phyloP scores from a whole-genome alignment of 805 yeast genomes.

The Cyberlindnera japonica region DNA sequence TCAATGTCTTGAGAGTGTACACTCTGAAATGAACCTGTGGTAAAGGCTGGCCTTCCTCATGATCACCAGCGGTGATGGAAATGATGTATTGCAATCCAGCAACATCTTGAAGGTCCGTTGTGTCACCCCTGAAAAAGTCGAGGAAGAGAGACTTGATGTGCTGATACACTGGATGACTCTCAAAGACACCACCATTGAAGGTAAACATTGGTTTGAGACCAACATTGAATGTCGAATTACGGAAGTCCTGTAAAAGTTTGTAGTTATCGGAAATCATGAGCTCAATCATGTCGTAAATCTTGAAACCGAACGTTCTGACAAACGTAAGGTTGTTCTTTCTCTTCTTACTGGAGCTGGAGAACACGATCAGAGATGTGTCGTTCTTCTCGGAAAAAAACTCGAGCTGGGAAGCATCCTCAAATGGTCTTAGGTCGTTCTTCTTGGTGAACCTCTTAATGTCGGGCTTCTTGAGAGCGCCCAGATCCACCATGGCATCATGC shows the following conservation, averaged over 20 bases:
- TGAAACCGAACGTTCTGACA: constrained; percentile 84
- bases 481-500: constrained; percentile 86
- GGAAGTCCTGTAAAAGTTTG: constrained; percentile 78
- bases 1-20: constrained; percentile 76
- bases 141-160: constrained; percentile 85
- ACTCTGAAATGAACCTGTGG: constrained; percentile 90
- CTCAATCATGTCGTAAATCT: constrained; percentile 92
- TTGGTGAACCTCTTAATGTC: constrained; percentile 79
- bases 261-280: constrained; percentile 63
- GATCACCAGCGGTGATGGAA: constrained; percentile 72
- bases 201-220: constrained; percentile 94
- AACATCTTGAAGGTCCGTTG: constrained; percentile 79
- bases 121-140: constrained; percentile 88
- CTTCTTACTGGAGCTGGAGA: constrained; percentile 80
- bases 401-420: constrained; percentile 79
- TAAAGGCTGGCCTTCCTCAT: constrained; percentile 61
- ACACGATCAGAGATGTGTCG: constrained; percentile 80
- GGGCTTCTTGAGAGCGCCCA: constrained; percentile 89
- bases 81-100: constrained; percentile 93
- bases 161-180: constrained; percentile 77
- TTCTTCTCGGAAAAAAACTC: constrained; percentile 96
- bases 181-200: constrained; percentile 91
- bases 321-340: constrained; percentile 90
- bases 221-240: constrained; percentile 70
- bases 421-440: constrained; percentile 87